These are phyloP conservation scores for Trypethelium eluteriae DNA, from an alignment of 495 filamentous ascomycete species.

Conservation along the genomic window DNA sequence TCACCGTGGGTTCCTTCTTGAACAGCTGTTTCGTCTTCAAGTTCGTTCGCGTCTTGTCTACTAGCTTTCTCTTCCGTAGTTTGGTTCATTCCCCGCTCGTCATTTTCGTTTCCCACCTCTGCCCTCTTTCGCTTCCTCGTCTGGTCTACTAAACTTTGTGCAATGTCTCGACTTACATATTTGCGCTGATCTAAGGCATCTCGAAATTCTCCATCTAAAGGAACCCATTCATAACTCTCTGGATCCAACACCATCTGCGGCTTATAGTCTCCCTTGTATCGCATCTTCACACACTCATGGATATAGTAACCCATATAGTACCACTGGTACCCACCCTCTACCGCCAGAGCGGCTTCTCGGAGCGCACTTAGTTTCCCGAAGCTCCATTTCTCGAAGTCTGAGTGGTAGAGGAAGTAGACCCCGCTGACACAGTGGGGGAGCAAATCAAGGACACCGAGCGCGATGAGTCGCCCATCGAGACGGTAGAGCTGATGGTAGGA, in stretches of 20 bases:
- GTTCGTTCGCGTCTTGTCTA: not conserved
- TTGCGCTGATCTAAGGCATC: slow-evolving; percentile 54
- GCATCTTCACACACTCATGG: slow-evolving; percentile 67
- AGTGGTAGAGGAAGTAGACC: slow-evolving; percentile 89
- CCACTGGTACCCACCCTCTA: slow-evolving; percentile 64
- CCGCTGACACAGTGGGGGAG: slow-evolving; percentile 82
- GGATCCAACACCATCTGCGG: slow-evolving; percentile 82
- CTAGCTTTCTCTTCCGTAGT: not conserved
- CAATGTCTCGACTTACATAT: slow-evolving; percentile 49
- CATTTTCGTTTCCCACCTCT: not conserved
- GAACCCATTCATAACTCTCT: slow-evolving; percentile 65
- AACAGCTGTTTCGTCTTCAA: not conserved
- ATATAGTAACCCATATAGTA: slow-evolving; percentile 79
- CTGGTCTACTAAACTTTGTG: not conserved
- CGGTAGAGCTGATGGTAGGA: slow-evolving; percentile 96
- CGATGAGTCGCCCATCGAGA: slow-evolving; percentile 79
- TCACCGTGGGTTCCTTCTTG: slow-evolving; percentile 26
- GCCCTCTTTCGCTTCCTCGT: slow-evolving; percentile 4
- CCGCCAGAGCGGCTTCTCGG: slow-evolving; percentile 70
- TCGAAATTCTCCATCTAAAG: slow-evolving; percentile 58
- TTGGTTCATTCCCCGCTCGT: not conserved
- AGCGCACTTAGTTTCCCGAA: slow-evolving; percentile 86
- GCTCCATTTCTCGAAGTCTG: slow-evolving; percentile 66
- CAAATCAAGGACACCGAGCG: slow-evolving; percentile 81
- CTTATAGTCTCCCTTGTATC: slow-evolving; percentile 81